Evolutionary conservation across 2,329 filamentous ascomycete species (phyloP), one percentile per base, ranked within the genome.

Genomic region (Akanthomyces lecanii): DNA sequence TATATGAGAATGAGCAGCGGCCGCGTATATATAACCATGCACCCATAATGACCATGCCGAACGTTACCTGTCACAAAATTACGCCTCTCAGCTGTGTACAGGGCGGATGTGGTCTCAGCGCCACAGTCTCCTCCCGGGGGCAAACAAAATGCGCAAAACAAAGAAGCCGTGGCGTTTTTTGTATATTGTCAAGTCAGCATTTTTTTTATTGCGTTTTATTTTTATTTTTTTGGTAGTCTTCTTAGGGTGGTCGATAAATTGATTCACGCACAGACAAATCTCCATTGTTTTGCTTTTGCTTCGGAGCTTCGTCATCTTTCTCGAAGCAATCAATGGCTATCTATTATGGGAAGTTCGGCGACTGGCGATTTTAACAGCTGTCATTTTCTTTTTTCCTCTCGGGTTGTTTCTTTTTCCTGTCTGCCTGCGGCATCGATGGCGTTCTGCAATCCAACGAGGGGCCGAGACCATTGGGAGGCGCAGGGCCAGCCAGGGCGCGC

Each of bases 251-350:
- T 57, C 54, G 54, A 57, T 57, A 58, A 28, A 38, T 30, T 38
- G n/a, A 58, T 48, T 44, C 55, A 38, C 55, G 28, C 55, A 48
- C 55, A 28, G 55, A 58, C 50, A 51, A 36, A 16, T 38, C 21
- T 40, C 44, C 45, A 36, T 33, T 5, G 8, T 28, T 33, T 59
- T 59, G 50, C 33, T 51, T 59, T 59, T 59, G 40, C 30, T 28
- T 33, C 14, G 14, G 28, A 12, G 54, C 25, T n/a, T 47, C 30
- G 38, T 47, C 38, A 38, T 8, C 8, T 16, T 45, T 45, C 25
- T 56, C 42, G 4, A 45, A 54, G 10, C 36, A 42, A 21, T 23
- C 6, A 44, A 14, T 23, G 25, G 40, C 16, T 42, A 55, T 51
- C 16, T 7, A 14, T 42, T 42, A 3, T 36, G 36, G 38, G 23